Evolutionary conservation across 805 yeast genomes (phyloP).

Genomic region (Tetrapisispora taiwanensis): DNA sequence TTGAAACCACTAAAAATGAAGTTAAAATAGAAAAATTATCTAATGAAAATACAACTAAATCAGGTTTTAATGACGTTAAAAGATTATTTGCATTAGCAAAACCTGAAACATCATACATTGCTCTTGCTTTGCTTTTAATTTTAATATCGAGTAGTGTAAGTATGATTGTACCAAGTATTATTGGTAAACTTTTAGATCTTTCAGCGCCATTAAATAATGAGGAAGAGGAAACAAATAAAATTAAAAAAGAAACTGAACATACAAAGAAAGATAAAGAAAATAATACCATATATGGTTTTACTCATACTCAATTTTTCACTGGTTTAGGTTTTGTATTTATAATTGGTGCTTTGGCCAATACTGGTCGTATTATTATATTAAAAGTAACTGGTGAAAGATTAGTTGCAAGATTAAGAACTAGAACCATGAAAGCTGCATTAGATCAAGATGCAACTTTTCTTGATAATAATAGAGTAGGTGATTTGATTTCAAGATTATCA

Average conservation of each 20-base stretch:
- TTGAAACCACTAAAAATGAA: background rate
- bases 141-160: slow-evolving; percentile 66
- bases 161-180: slow-evolving; percentile 70
- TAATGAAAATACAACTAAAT: slow-evolving; percentile 17
- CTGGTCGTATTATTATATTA: slow-evolving; percentile 66
- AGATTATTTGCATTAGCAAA: slow-evolving; percentile 46
- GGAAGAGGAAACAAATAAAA: background rate
- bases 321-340: slow-evolving; percentile 54
- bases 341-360: slow-evolving; percentile 69
- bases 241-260: slow-evolving; percentile 13
- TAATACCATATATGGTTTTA: slow-evolving; percentile 44
- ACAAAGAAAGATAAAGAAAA: slow-evolving; percentile 23
- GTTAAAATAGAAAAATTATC: slow-evolving; percentile 14
- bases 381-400: slow-evolving; percentile 77
- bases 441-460: slow-evolving; percentile 83
- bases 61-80: slow-evolving; percentile 21
- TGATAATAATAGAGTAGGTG: slow-evolving; percentile 86
- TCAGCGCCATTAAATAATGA: slow-evolving; percentile 28
- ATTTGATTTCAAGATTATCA: slow-evolving; percentile 76
- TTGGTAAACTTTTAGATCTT: slow-evolving; percentile 79
- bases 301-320: slow-evolving; percentile 52
- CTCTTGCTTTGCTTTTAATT: slow-evolving; percentile 54
- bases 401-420: slow-evolving; percentile 72
- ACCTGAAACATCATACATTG: slow-evolving; percentile 45
- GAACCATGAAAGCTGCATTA: slow-evolving; percentile 65